Conservation (phyloP, 176 grass and related monocot genomes). For the Puya raimondii region DNA sequence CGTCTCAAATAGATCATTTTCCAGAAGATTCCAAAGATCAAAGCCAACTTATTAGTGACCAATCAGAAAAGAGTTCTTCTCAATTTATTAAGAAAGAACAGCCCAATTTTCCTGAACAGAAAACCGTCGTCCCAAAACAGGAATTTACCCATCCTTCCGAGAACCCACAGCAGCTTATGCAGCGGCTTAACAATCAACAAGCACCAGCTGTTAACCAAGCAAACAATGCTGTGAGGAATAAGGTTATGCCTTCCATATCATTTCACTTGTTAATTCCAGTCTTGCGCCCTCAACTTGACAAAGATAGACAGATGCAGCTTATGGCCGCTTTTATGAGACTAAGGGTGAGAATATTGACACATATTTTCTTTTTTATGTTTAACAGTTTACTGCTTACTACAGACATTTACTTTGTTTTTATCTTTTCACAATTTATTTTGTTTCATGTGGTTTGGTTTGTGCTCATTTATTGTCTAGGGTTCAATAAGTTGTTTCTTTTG, state of each 20-base stretch:
- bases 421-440: no score
- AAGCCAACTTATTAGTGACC: conserved; percentile 8
- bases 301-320: conserved; percentile 83
- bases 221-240: conserved; percentile 34
- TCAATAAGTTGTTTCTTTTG: no score
- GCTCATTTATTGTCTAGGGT: no score
- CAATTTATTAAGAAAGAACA: conserved; percentile 24
- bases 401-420: no score
- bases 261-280: conserved; percentile 94
- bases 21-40: conserved; percentile 25
- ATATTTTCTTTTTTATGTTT: conserved; percentile 7
- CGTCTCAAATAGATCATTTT: conserved; percentile 19
- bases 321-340: conserved; percentile 74
- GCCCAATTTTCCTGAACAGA: conserved; percentile 38
- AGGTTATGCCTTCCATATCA: conserved; percentile 59
- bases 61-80: conserved; percentile 6
- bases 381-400: no score
- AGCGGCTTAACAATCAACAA: conserved; percentile 53
- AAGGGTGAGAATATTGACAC: conserved; percentile 33
- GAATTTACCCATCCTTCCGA: conserved; percentile 10
- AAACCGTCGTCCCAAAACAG: conserved; percentile 19
- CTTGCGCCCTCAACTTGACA: conserved; percentile 78
- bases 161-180: conserved; percentile 31
- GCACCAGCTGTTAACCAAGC: conserved; percentile 42
- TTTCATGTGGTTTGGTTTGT: no score